Evolutionary conservation across 1,139 yeast genomes (phyloP).

Genomic region (Suhomyces choctaworum): DNA sequence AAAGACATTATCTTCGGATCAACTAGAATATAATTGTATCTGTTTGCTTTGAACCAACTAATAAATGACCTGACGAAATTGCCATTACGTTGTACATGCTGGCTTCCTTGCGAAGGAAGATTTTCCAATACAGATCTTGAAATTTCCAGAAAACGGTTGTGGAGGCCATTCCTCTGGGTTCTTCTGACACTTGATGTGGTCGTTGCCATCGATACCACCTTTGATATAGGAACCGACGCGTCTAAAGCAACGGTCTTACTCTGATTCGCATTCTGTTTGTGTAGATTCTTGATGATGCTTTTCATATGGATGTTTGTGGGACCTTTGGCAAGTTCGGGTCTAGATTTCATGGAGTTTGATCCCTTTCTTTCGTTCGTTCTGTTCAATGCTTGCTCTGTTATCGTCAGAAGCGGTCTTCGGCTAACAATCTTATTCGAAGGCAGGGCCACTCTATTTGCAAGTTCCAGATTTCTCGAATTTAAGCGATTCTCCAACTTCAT

Average conservation of each 20-base stretch:
- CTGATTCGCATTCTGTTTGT: conserved; percentile 1
- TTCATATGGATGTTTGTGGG: background rate
- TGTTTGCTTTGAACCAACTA: conserved; percentile 24
- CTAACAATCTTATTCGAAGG: too few species aligned
- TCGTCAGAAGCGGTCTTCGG: too few species aligned
- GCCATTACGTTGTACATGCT: background rate
- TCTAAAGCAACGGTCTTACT: too few species aligned
- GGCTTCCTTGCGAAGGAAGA: conserved; percentile 2
- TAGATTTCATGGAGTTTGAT: too few species aligned
- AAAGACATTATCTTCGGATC: conserved; percentile 7
- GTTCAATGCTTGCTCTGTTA: too few species aligned
- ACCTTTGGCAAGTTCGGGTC: too few species aligned
- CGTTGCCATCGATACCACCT: conserved; percentile 5
- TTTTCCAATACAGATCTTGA: background rate
- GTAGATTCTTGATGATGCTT: conserved; percentile 1
- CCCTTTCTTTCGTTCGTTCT: too few species aligned
- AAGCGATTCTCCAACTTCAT: conserved; percentile 19
- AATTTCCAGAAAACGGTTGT: conserved; percentile 8
- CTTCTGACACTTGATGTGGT: too few species aligned
- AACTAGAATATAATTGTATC: conserved; percentile 21
- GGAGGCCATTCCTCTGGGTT: conserved; percentile 7
- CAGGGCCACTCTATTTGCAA: too few species aligned
- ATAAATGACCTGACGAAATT: conserved; percentile 12
- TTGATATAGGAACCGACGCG: conserved; percentile 5
- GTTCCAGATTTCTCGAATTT: conserved; percentile 2